Evolutionary conservation across 352 stramenopile species (phyloP), one percentile per base, ranked within the genome.

Genomic region (Peronosclerospora sorghi): DNA sequence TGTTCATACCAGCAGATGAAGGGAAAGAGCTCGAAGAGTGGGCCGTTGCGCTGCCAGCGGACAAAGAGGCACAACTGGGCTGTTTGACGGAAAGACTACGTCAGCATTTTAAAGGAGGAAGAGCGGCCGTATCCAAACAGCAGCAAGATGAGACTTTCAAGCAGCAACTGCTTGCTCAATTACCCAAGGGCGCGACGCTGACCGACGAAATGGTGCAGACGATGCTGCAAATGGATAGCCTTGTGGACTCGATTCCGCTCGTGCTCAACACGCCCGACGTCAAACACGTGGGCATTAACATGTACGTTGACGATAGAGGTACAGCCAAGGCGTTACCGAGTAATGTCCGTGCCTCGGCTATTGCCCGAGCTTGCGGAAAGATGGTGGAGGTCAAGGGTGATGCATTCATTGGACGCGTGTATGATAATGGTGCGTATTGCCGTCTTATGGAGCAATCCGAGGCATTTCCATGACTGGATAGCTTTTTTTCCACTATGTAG

Each of bases 261-360:
- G 68, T 91, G 47, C 62, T 86, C 42, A 94, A 94, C 65, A 79
- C 71, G 37, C 59, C 60, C 23, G 73, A 71, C 2, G 70, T 76
- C 21, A 51, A 63, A 34, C 72, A 90, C 56, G 55, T 94, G 10
- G 79, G 78, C 13, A 45, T 94, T 34, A 94, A 92, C 56, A 81
- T 94, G 72, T 94, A 94, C 51, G 82, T 94, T 36, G 82, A 94
- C 51, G 82, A 94, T 59, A 94, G 90, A 50, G 82, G 82, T 41
- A 90, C 80, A 9, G 77, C 82, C 36, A 94, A 94, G 58, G 73
- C 72, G 1, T 51, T 93, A 13, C 58, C 78, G 8, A 75, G 72
- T 23, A 94, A 94, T 30, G 47, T 72, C 24, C 80, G 82, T 32
- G 82, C 82, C 6, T 88, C 73, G 12, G 72, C 78, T 12, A 87